These are phyloP conservation scores for Ambrosia artemisiifolia DNA, from an alignment of 129 eudicot species.

Conservation along the genomic window DNA sequence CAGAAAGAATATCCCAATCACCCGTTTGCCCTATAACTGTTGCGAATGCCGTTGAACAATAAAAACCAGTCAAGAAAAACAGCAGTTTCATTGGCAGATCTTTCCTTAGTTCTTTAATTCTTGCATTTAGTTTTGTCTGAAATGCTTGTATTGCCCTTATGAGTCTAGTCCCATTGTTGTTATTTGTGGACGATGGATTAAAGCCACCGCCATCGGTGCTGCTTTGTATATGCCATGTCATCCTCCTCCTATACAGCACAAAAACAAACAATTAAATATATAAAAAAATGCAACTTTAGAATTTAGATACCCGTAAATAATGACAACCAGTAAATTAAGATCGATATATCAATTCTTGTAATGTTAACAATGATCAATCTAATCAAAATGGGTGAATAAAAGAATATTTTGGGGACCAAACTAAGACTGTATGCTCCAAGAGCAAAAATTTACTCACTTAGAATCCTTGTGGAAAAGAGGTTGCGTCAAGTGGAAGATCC, in stretches of 20 bases:
- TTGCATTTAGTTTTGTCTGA: too few species aligned
- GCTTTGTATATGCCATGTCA: constrained; percentile 52
- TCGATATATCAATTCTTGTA: too few species aligned
- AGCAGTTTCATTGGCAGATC: constrained; percentile 59
- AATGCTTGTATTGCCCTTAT: too few species aligned
- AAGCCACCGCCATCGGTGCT: constrained; percentile 48
- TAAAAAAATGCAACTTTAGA: neutral
- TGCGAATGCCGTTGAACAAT: constrained; percentile 84
- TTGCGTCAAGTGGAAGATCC: constrained; percentile 26
- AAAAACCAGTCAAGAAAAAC: constrained; percentile 36
- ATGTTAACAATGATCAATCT: too few species aligned
- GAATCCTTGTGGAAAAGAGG: constrained; percentile 29
- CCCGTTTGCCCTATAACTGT: constrained; percentile 95
- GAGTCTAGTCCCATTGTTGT: too few species aligned
- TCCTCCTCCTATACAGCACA: constrained; percentile 8
- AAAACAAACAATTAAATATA: neutral
- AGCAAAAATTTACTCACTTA: constrained; percentile 41
- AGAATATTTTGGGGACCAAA: too few species aligned
- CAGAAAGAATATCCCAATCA: constrained; percentile 92
- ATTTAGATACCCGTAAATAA: neutral
- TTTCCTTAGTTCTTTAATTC: constrained; percentile 34
- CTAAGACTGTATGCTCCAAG: neutral
- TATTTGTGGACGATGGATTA: constrained; percentile 42
- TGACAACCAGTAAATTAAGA: neutral
- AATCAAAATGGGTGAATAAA: too few species aligned